Conservation (phyloP, 1,284 basidiomycete genomes). For the Phaffia rhodozyma region DNA sequence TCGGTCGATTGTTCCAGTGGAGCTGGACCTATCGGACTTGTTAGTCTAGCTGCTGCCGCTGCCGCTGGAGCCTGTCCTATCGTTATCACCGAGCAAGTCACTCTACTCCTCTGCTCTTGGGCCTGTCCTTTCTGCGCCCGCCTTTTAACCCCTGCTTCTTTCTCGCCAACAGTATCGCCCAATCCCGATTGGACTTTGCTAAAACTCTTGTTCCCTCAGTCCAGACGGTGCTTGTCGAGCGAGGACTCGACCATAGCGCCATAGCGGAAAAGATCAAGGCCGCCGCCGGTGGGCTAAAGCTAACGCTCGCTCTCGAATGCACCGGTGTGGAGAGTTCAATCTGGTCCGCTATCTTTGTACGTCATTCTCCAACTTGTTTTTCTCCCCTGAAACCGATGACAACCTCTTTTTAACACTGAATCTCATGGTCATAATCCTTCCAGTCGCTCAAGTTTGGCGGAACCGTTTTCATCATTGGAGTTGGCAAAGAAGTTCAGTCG, state of each 20-base stretch:
- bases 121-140: background rate
- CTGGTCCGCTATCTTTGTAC: slow-evolving; percentile 62
- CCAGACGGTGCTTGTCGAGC: slow-evolving; percentile 33
- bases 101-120: background rate
- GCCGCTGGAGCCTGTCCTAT: slow-evolving; percentile 45
- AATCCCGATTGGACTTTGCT: slow-evolving; percentile 42
- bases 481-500: slow-evolving; percentile 37
- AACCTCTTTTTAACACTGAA: background rate
- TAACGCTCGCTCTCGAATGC: slow-evolving; percentile 35
- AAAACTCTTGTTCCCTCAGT: slow-evolving; percentile 40
- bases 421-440: background rate
- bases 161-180: slow-evolving; percentile 33
- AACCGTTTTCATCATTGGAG: slow-evolving; percentile 43
- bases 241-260: slow-evolving; percentile 28
- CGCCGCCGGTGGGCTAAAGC: slow-evolving; percentile 27
- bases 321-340: slow-evolving; percentile 82
- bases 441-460: slow-evolving; percentile 39
- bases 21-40: slow-evolving; percentile 42
- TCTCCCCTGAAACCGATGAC: background rate
- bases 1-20: background rate
- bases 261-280: slow-evolving; percentile 30
- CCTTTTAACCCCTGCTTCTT: background rate
- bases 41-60: slow-evolving; percentile 40
- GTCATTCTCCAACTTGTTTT: slow-evolving; percentile 17
- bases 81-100: slow-evolving; percentile 37